A percentile compares a stretch with the other conserved stretches of the same genome.
These are phyloP conservation scores for Ascochyta fabae DNA, from an alignment of 2,329 filamentous ascomycete species.

Conservation along the genomic window DNA sequence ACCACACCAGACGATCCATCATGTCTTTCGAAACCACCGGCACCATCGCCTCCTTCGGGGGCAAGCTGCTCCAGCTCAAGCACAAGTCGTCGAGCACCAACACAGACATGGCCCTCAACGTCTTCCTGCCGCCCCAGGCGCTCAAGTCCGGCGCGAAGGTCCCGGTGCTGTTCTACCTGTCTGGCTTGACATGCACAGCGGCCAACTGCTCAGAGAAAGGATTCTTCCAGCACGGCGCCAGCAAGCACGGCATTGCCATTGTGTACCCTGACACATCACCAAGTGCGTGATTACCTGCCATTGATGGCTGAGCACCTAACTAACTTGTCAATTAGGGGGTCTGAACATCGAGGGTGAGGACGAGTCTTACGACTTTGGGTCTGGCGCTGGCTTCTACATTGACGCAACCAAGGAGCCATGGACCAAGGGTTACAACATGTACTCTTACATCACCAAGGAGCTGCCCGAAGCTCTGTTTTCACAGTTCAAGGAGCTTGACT, in stretches of 20 bases:
- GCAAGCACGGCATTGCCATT: constrained; percentile 83
- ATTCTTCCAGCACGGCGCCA: constrained; percentile 87
- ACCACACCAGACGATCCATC: constrained; percentile 27
- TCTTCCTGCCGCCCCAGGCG: constrained; percentile 83
- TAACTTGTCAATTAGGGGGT: constrained; percentile 61
- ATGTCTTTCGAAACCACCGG: constrained; percentile 86
- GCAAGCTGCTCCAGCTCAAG: constrained; percentile 91
- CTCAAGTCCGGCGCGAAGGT: constrained; percentile 64
- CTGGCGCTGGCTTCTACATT: constrained; percentile 92
- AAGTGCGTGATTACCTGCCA: constrained; percentile 57
- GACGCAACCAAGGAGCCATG: constrained; percentile 81
- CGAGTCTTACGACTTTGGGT: constrained; percentile 89
- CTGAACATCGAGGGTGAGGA: constrained; percentile 82
- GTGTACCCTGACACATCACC: constrained; percentile 96
- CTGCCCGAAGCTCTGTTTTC: constrained; percentile 79
- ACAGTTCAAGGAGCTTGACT: constrained; percentile 75
- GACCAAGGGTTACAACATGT: constrained; percentile 85
- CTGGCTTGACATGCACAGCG: constrained; percentile 91
- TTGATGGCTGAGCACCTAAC: constrained; percentile 5
- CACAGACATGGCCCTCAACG: constrained; percentile 90
- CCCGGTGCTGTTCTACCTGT: constrained; percentile 90
- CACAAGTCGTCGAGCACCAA: constrained; percentile 80
- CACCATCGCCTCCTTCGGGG: constrained; percentile 89
- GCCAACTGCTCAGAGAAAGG: constrained; percentile 80
- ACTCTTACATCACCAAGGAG: constrained; percentile 87